Conservation (phyloP, 192 early-diverging fungal genomes). For the Coemansia sp. region DNA sequence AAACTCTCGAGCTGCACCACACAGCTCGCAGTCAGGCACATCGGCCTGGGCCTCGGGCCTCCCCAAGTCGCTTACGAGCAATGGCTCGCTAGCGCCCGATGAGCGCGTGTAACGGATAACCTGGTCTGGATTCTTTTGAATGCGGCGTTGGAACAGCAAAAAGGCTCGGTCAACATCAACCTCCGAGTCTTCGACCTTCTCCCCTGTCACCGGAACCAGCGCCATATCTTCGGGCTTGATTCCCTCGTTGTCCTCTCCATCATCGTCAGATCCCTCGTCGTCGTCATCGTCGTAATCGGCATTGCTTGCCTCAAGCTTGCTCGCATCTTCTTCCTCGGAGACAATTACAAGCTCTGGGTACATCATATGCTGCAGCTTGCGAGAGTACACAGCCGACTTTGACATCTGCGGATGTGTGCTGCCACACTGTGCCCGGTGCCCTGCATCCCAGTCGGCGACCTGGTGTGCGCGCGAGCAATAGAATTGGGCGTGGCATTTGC, state of each 20-base stretch:
- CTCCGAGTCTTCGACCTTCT: conserved; percentile 67
- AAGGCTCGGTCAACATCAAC: conserved; percentile 89
- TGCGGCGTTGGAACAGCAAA: conserved; percentile 83
- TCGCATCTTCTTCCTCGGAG: conserved; percentile 52
- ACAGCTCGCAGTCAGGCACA: conserved; percentile 70
- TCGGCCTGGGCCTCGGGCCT: conserved; percentile 55
- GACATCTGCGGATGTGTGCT: conserved; percentile 1
- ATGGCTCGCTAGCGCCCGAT: conserved; percentile 53
- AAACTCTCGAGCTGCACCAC: conserved; percentile 71
- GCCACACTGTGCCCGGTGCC: conserved; percentile 62
- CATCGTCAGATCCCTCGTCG: conserved; percentile 16
- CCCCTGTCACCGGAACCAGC: conserved; percentile 22
- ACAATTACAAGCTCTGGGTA: conserved; percentile 69
- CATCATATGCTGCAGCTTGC: conserved; percentile 31
- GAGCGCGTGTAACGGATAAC: conserved; percentile 70
- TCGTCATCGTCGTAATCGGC: conserved; percentile 49
- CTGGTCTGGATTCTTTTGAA: conserved; percentile 77
- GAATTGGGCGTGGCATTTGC: conserved; percentile 63
- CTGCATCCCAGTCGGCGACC: conserved; percentile 75
- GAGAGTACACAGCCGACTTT: conserved; percentile 14
- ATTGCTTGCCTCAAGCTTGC: conserved; percentile 49
- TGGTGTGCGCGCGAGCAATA: conserved; percentile 92
- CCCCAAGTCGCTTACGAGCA: conserved; percentile 75
- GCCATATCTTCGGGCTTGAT: conserved; percentile 15
- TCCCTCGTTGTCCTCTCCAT: conserved; percentile 14